These are phyloP conservation scores for Fusarium humuli DNA, from an alignment of 2,329 filamentous ascomycete genomes.

Conservation along the genomic window DNA sequence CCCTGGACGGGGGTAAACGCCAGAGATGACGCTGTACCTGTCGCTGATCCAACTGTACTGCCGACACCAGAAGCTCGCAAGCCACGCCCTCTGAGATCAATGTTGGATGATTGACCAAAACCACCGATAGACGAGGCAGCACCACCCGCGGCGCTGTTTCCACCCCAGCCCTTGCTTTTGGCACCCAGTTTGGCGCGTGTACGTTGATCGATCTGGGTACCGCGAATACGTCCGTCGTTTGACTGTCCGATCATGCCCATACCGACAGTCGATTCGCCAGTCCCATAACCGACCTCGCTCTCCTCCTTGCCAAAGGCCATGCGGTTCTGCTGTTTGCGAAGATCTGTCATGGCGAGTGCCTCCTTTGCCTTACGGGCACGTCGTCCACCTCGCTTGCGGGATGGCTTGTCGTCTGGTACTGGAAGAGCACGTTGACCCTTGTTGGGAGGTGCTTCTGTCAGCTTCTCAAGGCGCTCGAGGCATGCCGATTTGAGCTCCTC, in stretches of 20 bases:
- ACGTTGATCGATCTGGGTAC: slow-evolving; percentile 89
- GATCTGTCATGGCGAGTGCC: slow-evolving; percentile 94
- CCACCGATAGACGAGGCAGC: slow-evolving; percentile 84
- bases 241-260: slow-evolving; percentile 94
- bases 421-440: slow-evolving; percentile 88
- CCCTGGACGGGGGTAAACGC: slow-evolving; percentile 96
- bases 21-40: slow-evolving; percentile 85
- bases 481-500: slow-evolving; percentile 85
- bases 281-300: slow-evolving; percentile 89
- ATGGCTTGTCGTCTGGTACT: slow-evolving; percentile 94
- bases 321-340: slow-evolving; percentile 95
- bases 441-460: slow-evolving; percentile 91
- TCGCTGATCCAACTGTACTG: slow-evolving; percentile 67
- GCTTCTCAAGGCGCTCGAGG: slow-evolving; percentile 87
- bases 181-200: slow-evolving; percentile 93
- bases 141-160: slow-evolving; percentile 71
- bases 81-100: slow-evolving; percentile 80
- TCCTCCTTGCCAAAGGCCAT: slow-evolving; percentile 97
- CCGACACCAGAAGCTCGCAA: slow-evolving; percentile 86
- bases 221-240: slow-evolving; percentile 89
- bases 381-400: slow-evolving; percentile 89
- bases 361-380: slow-evolving; percentile 95
- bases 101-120: slow-evolving; percentile 76
- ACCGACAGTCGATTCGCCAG: slow-evolving; percentile 85
- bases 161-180: slow-evolving; percentile 96